Base-by-base conservation (phyloP, 495 filamentous ascomycete species). In the Astrothelium macrocarpum region DNA sequence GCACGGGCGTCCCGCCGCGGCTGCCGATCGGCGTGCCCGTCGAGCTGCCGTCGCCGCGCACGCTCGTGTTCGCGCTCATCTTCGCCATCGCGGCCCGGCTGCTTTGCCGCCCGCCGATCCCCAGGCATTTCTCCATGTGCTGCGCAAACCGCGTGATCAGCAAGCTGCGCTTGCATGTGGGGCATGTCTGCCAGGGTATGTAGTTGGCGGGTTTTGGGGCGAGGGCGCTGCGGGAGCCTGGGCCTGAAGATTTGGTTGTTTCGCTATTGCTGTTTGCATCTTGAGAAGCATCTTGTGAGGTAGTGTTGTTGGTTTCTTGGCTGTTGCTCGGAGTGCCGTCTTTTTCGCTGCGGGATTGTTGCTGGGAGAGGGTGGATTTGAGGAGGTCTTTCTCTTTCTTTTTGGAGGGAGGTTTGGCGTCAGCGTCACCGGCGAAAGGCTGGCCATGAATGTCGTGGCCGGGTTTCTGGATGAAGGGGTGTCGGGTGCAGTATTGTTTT, bases 391-490 rank as follows among this genome's bases (percentile, higher is more conserved):
- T 73, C 1, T 70, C 63, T 65, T 77, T 73, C 70, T 84, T 84
- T 70, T 83, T 83, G 18, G 77, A 79, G 63, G 82, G 82, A n/a
- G 78, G 71, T 69, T 80, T 81, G 71, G 77, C 76, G 5, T 82
- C 82, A n/a, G 78, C 71, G 71, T 81, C 81, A 71, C 77, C 78
- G 0, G 81, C 80, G 71, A 85, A 94, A 11, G 85, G 85, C 70
- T 91, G 90, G 59, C 89, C 90, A 71, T 94, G 90, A 46, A 93
- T 87, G 71, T 95, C 90, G 74, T 85, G 86, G 60, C 88, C 87
- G 1, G 85, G 83, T 69, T 85, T 82, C 61, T 82, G 82, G 69
- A 89, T 85, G 74, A 86, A 85, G 12, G 90, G 89, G 59, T 85
- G 85, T 63, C 83, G 86, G 68, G 85, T 85, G 79, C 90, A 95